Percentiles rank a stretch among this genome's conserved stretches.
Evolutionary conservation across 1,139 yeast genomes (phyloP).

Genomic region (Meyerozyma carpophila): DNA sequence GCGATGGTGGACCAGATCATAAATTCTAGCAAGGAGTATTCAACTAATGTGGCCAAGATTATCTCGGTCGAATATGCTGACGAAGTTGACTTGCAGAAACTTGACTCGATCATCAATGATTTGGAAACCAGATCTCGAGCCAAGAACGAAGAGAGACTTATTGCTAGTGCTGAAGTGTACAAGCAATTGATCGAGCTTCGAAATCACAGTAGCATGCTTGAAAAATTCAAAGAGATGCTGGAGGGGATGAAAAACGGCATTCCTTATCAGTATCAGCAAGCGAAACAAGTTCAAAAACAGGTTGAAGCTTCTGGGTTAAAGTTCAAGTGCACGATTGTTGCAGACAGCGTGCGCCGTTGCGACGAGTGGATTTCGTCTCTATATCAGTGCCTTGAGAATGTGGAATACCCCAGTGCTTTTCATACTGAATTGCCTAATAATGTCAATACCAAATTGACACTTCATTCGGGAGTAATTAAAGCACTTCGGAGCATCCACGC

Average conservation of each 20-base stretch:
- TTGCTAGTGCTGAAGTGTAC: conserved; percentile 22
- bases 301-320: conserved; percentile 23
- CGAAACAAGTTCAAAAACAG: conserved; percentile 18
- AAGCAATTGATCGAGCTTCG: conserved; percentile 25
- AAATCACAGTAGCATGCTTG: conserved; percentile 17
- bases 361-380: conserved; percentile 38
- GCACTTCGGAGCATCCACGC: conserved; percentile 25
- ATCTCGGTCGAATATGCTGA: conserved; percentile 20
- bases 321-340: conserved; percentile 15
- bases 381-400: not conserved
- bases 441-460: conserved; percentile 14
- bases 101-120: conserved; percentile 20
- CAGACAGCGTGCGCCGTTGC: conserved; percentile 13
- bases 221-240: conserved; percentile 14
- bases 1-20: conserved; percentile 21
- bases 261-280: conserved; percentile 17
- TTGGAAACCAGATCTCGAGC: conserved; percentile 14
- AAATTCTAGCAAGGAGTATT: conserved; percentile 23
- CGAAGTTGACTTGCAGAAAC: conserved; percentile 17
- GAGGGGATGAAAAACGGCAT: conserved; percentile 1
- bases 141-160: conserved; percentile 16
- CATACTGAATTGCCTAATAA: not conserved
- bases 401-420: not conserved
- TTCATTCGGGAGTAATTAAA: conserved; percentile 17
- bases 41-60: conserved; percentile 22